Conservation (phyloP, 352 stramenopile genomes). For the Bremia lactucae region DNA sequence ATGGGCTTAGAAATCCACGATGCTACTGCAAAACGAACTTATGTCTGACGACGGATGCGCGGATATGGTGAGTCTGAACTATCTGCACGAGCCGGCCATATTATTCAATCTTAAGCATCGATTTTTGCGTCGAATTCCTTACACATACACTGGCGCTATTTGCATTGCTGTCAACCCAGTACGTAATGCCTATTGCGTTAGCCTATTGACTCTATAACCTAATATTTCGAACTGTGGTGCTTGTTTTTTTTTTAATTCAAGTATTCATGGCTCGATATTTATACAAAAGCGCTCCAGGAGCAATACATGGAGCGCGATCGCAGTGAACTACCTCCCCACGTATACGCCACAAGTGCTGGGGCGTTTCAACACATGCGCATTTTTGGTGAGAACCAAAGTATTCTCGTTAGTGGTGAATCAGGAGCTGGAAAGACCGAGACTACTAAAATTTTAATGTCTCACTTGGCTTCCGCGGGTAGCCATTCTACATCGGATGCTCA, state of each 20-base stretch:
- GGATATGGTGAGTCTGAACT: constrained; percentile 84
- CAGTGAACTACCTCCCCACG: constrained; percentile 61
- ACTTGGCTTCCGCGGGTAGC: constrained; percentile 68
- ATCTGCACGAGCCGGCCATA: constrained; percentile 87
- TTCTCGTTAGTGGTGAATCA: constrained; percentile 79
- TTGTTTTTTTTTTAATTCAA: constrained; percentile 25
- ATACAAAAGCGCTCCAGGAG: constrained; percentile 65
- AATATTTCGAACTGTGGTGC: background rate
- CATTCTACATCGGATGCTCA: constrained; percentile 20
- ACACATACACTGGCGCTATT: constrained; percentile 95
- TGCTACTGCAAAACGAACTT: constrained; percentile 67
- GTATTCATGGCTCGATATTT: constrained; percentile 90
- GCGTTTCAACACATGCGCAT: constrained; percentile 79
- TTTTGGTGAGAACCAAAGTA: constrained; percentile 74
- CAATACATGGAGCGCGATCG: constrained; percentile 72
- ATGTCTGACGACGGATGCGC: constrained; percentile 45
- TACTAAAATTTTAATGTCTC: constrained; percentile 94
- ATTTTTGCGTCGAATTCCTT: constrained; percentile 85
- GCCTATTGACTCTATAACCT: constrained; percentile 1
- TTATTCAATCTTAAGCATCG: constrained; percentile 87
- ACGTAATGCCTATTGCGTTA: constrained; percentile 24
- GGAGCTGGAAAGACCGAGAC: constrained; percentile 93
- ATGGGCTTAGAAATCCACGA: constrained; percentile 46
- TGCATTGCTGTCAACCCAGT: constrained; percentile 95
- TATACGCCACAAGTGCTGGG: constrained; percentile 70